Conservation (phyloP, 495 filamentous ascomycete genomes). For the Neurospora tetraspora region DNA sequence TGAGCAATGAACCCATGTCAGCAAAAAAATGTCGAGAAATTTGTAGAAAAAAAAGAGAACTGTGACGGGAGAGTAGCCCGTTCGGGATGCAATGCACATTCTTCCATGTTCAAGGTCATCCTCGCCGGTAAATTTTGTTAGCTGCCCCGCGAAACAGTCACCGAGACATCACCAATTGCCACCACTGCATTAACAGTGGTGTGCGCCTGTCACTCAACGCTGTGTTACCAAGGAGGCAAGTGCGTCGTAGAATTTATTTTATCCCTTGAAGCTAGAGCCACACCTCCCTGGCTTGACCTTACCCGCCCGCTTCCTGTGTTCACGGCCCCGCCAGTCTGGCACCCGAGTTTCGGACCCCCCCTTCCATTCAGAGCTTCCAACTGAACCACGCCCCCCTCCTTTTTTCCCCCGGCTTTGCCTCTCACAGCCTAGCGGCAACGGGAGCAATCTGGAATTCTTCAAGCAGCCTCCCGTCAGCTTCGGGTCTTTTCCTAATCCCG, state of each 20-base stretch:
- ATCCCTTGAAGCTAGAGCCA: not conserved
- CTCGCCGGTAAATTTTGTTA: not conserved
- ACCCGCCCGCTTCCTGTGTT: not conserved
- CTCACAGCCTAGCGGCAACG: not conserved
- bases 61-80: not conserved
- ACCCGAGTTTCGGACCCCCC: not conserved
- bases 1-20: not conserved
- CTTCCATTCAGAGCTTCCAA: not conserved
- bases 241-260: not conserved
- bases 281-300: not conserved
- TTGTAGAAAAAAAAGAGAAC: not conserved
- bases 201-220: not conserved
- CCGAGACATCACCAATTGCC: not conserved
- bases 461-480: not conserved
- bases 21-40: not conserved
- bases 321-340: not conserved
- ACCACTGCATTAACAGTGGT: not conserved
- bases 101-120: not conserved
- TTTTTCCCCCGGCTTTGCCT: not conserved
- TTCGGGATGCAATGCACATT: not conserved
- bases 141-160: not conserved
- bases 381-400: not conserved
- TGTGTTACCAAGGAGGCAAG: not conserved
- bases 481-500: not conserved
- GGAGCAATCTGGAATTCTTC: not conserved